Conservation (phyloP, 306 rosid species). For the Acacia confusa region DNA sequence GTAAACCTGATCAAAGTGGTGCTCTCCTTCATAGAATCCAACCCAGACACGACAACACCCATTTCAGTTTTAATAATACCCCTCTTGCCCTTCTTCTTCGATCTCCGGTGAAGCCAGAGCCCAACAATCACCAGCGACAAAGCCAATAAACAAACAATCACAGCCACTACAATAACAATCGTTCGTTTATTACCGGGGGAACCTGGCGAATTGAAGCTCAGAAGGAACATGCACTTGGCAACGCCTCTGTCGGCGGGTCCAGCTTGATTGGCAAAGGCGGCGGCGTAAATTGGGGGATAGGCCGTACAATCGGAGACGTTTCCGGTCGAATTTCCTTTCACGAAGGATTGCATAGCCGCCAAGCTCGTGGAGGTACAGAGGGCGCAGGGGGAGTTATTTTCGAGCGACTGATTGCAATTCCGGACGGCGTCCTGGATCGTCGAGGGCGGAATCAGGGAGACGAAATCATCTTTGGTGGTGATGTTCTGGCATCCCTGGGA, state of each 20-base stretch:
- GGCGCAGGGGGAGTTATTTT: conserved; percentile 68
- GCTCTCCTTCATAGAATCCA: conserved; percentile 72
- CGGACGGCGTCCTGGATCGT: conserved; percentile 6
- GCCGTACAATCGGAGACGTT: conserved; percentile 64
- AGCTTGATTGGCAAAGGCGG: conserved; percentile 49
- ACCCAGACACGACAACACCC: conserved; percentile 41
- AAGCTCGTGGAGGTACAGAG: conserved; percentile 53
- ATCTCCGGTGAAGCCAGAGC: conserved; percentile 40
- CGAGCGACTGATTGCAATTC: conserved; percentile 55
- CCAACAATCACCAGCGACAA: conserved; percentile 33
- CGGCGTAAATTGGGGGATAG: conserved; percentile 63
- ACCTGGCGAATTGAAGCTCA: conserved; percentile 23
- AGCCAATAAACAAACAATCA: conserved; percentile 41
- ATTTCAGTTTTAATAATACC: conserved; percentile 32
- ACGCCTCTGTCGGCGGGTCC: conserved; percentile 59
- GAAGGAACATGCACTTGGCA: conserved; percentile 57
- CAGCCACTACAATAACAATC: conserved; percentile 34
- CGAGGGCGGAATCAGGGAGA: neutral
- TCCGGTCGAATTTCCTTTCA: conserved; percentile 45
- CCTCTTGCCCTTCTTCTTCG: conserved; percentile 5
- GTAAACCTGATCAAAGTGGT: conserved; percentile 69
- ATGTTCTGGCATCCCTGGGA: conserved; percentile 77
- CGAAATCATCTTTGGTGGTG: conserved; percentile 52
- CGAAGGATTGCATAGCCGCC: conserved; percentile 19
- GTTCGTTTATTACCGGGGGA: conserved; percentile 34